phyloP scores from a whole-genome alignment of 2,329 filamentous ascomycete species.

The Alternaria novae-zelandiae region DNA sequence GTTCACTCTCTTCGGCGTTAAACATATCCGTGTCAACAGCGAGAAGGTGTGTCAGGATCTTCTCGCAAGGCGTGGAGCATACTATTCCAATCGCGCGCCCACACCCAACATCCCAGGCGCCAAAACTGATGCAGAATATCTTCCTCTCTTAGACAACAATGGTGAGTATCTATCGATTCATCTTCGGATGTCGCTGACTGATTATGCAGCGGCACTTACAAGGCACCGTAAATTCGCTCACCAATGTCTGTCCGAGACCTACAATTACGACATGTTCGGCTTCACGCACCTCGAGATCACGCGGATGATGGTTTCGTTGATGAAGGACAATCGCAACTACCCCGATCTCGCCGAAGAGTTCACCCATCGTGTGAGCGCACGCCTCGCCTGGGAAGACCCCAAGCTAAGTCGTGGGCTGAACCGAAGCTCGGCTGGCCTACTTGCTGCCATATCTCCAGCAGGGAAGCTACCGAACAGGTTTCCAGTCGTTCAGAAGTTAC shows the following conservation, averaged over 20 bases:
- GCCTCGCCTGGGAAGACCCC: conserved; percentile 5
- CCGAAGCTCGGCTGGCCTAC: background rate
- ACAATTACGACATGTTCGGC: conserved; percentile 7
- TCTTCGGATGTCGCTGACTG: background rate
- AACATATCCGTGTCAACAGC: conserved; percentile 1
- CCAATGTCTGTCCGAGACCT: conserved; percentile 1
- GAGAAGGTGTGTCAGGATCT: conserved; percentile 3
- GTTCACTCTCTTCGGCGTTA: background rate
- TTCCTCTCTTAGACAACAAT: conserved; percentile 3
- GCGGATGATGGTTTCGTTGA: conserved; percentile 3
- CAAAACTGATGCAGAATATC: conserved; percentile 1
- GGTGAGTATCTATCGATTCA: background rate
- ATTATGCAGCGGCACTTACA: background rate
- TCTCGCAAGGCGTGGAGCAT: conserved; percentile 3
- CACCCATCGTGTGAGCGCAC: conserved; percentile 1
- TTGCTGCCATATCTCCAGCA: background rate
- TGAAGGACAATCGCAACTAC: conserved; percentile 4
- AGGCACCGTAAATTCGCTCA: conserved; percentile 3
- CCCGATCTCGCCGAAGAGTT: conserved; percentile 3
- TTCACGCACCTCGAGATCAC: conserved; percentile 5
- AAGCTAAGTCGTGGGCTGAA: background rate
- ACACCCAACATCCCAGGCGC: conserved; percentile 5
- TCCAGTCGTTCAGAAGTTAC: background rate
- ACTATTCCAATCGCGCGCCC: conserved; percentile 1
- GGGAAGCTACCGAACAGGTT: conserved; percentile 1